A percentile compares a stretch with the other conserved stretches of the same genome.
Evolutionary conservation across 2,329 filamentous ascomycete species (phyloP).

Genomic region (Aspergillus sp.): DNA sequence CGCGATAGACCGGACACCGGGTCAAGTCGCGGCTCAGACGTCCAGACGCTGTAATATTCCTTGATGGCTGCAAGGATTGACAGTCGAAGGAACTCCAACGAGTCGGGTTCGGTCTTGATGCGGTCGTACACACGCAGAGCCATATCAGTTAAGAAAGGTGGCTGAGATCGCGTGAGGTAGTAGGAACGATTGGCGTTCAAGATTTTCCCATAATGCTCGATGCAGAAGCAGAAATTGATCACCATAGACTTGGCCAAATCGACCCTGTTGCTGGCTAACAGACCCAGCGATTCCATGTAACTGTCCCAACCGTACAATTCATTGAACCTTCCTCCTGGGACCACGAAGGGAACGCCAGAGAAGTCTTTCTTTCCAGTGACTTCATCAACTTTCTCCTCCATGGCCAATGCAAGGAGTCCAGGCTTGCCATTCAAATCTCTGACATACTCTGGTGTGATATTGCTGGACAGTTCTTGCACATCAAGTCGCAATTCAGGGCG

Average conservation of each 20-base stretch:
- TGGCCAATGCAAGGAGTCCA: slow-evolving; percentile 85
- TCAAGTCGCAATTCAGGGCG: slow-evolving; percentile 85
- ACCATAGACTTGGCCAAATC: slow-evolving; percentile 95
- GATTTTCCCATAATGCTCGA: slow-evolving; percentile 97
- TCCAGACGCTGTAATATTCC: slow-evolving; percentile 92
- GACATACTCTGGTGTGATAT: slow-evolving; percentile 80
- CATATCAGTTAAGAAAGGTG: slow-evolving; percentile 97
- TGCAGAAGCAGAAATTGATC: slow-evolving; percentile 95
- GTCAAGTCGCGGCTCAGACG: slow-evolving; percentile 75
- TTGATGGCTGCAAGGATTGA: slow-evolving; percentile 93
- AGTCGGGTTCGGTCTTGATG: slow-evolving; percentile 82
- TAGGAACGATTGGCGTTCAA: slow-evolving; percentile 96
- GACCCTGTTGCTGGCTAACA: slow-evolving; percentile 82
- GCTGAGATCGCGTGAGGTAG: slow-evolving; percentile 92
- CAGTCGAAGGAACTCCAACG: slow-evolving; percentile 77
- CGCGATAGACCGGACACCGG: slow-evolving; percentile 77
- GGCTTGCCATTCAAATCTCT: slow-evolving; percentile 84
- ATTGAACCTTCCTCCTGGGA: slow-evolving; percentile 96
- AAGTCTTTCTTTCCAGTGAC: slow-evolving; percentile 72
- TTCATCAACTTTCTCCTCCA: slow-evolving; percentile 74
- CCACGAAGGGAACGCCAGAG: slow-evolving; percentile 88
- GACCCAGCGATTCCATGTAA: slow-evolving; percentile 94
- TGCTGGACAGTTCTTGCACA: slow-evolving; percentile 72
- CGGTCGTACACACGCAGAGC: slow-evolving; percentile 89
- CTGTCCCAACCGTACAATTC: slow-evolving; percentile 99